Percentiles rank a stretch among this genome's conserved stretches.
Evolutionary conservation across 352 stramenopile genomes (phyloP).

Genomic region (Lagenidium sp.): DNA sequence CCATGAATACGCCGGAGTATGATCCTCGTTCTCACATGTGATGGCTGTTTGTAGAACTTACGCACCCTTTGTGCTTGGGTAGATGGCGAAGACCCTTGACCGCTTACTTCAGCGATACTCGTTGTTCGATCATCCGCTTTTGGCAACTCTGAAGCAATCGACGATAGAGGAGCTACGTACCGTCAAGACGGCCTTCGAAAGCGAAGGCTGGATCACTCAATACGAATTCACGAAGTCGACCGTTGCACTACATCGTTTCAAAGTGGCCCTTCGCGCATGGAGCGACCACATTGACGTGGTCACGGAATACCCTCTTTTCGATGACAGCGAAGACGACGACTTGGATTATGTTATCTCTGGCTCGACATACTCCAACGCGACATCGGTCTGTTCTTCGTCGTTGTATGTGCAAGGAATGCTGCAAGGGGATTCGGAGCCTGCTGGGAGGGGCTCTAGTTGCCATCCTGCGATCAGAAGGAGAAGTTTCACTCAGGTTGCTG

Average conservation of each 20-base stretch:
- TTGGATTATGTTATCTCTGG: constrained; percentile 44
- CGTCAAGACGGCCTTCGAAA: constrained; percentile 52
- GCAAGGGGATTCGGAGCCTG: no score
- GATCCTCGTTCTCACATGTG: neutral
- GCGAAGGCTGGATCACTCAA: constrained; percentile 52
- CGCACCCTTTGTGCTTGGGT: no score
- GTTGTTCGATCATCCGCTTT: constrained; percentile 56
- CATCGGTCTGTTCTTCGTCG: constrained; percentile 13
- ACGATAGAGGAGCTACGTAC: constrained; percentile 63
- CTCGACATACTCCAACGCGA: constrained; percentile 57
- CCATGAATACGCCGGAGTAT: constrained; percentile 48
- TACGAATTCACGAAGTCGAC: constrained; percentile 77
- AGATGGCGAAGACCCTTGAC: constrained; percentile 39
- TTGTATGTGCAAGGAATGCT: constrained; percentile 9
- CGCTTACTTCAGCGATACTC: constrained; percentile 41
- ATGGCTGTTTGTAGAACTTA: constrained; percentile 11
- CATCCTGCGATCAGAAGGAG: no score
- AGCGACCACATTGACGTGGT: constrained; percentile 75
- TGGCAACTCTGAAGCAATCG: constrained; percentile 61
- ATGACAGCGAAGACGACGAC: constrained; percentile 39
- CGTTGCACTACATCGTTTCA: constrained; percentile 61
- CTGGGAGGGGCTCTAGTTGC: no score
- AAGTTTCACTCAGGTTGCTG: no score
- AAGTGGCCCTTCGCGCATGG: constrained; percentile 50
- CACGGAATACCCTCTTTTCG: constrained; percentile 71